Evolutionary conservation across 768 basidiomycete species (phyloP).

Genomic region (Piloderma croceum): DNA sequence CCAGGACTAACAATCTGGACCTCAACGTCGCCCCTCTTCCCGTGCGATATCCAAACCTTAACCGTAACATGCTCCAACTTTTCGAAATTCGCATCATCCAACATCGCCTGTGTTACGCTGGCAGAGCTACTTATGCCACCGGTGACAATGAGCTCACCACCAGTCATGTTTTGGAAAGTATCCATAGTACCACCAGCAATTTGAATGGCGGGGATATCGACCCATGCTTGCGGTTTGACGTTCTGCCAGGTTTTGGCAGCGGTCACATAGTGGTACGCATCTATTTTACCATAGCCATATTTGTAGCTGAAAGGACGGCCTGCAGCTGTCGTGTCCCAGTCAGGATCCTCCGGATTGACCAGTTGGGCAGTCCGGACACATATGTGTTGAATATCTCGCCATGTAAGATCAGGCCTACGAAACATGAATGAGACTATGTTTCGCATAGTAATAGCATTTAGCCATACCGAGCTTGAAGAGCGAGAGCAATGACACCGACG

Average conservation of each 20-base stretch:
- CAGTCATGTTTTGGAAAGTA: slow-evolving; percentile 44
- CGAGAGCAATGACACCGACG: slow-evolving; percentile 88
- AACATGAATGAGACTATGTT: slow-evolving; percentile 6
- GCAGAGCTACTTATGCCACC: slow-evolving; percentile 64
- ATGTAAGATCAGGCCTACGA: slow-evolving; percentile 82
- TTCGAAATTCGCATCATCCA: slow-evolving; percentile 77
- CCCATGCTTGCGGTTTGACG: slow-evolving; percentile 94
- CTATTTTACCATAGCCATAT: slow-evolving; percentile 89
- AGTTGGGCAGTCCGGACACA: slow-evolving; percentile 68
- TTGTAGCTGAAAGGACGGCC: slow-evolving; percentile 81
- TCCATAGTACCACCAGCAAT: slow-evolving; percentile 57
- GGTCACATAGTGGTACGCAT: slow-evolving; percentile 77
- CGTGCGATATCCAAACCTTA: slow-evolving; percentile 89
- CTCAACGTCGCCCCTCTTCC: slow-evolving; percentile 84
- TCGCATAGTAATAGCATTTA: slow-evolving; percentile 13
- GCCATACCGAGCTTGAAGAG: slow-evolving; percentile 75
- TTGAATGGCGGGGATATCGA: slow-evolving; percentile 68
- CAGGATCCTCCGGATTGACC: slow-evolving; percentile 86
- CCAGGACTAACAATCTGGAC: slow-evolving; percentile 83
- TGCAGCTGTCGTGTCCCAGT: slow-evolving; percentile 80
- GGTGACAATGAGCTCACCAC: slow-evolving; percentile 59
- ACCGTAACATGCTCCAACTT: slow-evolving; percentile 88
- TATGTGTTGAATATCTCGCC: slow-evolving; percentile 94
- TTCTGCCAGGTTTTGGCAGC: slow-evolving; percentile 77
- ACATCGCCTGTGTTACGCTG: slow-evolving; percentile 58